Evolutionary conservation across 163 green algal genomes (phyloP), one percentile per base, ranked within the genome.

Genomic region (Scenedesmus sp.): DNA sequence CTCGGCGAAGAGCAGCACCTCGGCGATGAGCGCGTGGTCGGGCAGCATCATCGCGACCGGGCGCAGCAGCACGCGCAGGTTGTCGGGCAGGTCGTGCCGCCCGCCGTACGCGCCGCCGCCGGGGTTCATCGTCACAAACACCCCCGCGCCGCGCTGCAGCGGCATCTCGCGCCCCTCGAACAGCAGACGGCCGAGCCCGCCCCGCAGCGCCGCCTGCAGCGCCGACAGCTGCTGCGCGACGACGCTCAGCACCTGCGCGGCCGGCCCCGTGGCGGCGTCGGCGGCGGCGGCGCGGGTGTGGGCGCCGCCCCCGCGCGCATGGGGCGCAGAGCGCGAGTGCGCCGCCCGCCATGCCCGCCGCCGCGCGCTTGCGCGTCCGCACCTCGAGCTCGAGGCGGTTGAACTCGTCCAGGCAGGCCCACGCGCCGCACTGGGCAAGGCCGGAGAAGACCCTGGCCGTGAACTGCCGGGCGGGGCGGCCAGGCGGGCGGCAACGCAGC

Each of bases 71-170:
- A 91, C 87, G 87, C 94, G 94, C 42, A 95, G 78, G 81, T 96
- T 96, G 71, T 96, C 91, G 10, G 91, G 91, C 75, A 96, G 85
- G 87, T 96, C 92, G 1, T 89, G 94, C 33, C 92, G 80, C 18
- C 92, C 92, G 4, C 91, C 92, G 77, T 96, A 96, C 18, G 91
- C 92, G 4, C 91, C 92, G 77, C 95, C 95, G 24, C 92, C 92
- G n/a, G 92, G 92, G 78, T 96, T 96, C 91, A 95, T 95, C 36
- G 92, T 96, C 73, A 95, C 94, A 83, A 96, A 96, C 31, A 94
- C 87, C 6, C 89, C 90, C 70, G 81, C 93, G 11, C 88, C 91
- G 45, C 86, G 87, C 45, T 93, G 54, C 18, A 97, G 84, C 47
- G 80, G 67, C 63, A 97, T 95, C 34, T 91, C 85, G 33, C 90